Conservation (phyloP, 2,329 filamentous ascomycete species). For the Podosphaera xanthii region DNA sequence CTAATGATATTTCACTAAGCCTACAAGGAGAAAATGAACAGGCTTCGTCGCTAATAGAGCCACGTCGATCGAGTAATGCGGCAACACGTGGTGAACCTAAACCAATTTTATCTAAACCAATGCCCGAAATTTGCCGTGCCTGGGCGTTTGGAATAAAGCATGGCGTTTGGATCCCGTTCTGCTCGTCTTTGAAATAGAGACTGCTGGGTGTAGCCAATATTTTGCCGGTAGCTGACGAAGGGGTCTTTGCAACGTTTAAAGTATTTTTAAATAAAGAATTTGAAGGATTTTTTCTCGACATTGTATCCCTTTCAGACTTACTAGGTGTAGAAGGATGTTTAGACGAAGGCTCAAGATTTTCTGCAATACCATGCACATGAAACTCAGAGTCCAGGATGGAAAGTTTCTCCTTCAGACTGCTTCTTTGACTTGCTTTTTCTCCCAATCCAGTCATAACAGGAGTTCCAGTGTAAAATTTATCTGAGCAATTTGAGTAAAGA, state of each 20-base stretch:
- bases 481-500: conserved; percentile 11
- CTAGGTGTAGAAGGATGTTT: conserved; percentile 23
- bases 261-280: conserved; percentile 22
- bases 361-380: conserved; percentile 5
- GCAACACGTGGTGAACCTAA: conserved; percentile 55
- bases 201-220: conserved; percentile 17
- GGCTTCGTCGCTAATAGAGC: conserved; percentile 46
- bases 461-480: conserved; percentile 26
- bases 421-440: conserved; percentile 26
- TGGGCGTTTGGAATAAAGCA: conserved; percentile 40
- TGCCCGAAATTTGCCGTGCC: conserved; percentile 35
- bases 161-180: conserved; percentile 35
- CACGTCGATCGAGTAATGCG: conserved; percentile 45
- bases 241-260: conserved; percentile 16
- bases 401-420: conserved; percentile 20
- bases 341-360: no score
- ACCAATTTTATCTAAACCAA: conserved; percentile 46
- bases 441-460: conserved; percentile 31
- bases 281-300: conserved; percentile 24
- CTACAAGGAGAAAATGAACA: conserved; percentile 35
- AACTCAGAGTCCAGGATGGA: conserved; percentile 19
- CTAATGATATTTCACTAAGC: conserved; percentile 17
- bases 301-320: conserved; percentile 25
- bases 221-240: conserved; percentile 16
- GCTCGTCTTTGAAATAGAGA: conserved; percentile 30